Evolutionary conservation across 805 yeast genomes (phyloP).

Genomic region (Metschnikowia cubensis): DNA sequence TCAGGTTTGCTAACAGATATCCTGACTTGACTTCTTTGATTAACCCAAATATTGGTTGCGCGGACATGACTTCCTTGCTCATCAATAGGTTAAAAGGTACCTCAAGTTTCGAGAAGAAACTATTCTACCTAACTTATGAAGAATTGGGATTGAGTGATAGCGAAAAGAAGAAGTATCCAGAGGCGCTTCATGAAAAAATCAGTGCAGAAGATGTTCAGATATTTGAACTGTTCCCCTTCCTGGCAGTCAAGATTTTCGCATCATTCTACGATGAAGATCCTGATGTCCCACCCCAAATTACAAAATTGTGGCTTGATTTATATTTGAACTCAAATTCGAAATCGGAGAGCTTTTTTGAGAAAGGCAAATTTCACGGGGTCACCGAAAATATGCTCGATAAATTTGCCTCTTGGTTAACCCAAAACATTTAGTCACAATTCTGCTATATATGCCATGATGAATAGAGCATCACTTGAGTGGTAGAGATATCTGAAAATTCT

Average conservation of each 20-base stretch:
- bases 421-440: not conserved
- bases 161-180: slow-evolving; percentile 28
- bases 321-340: slow-evolving; percentile 24
- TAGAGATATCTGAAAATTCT: not conserved
- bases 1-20: slow-evolving; percentile 39
- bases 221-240: slow-evolving; percentile 32
- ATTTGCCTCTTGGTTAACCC: slow-evolving; percentile 30
- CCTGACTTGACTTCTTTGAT: slow-evolving; percentile 37
- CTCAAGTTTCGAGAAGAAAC: slow-evolving; percentile 24
- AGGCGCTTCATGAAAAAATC: slow-evolving; percentile 29
- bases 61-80: slow-evolving; percentile 44
- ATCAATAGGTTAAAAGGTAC: slow-evolving; percentile 33
- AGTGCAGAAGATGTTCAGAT: slow-evolving; percentile 27
- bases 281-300: slow-evolving; percentile 33
- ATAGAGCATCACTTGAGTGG: not conserved
- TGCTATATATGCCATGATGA: not conserved
- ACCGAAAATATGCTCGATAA: slow-evolving; percentile 32
- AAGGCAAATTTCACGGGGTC: slow-evolving; percentile 31
- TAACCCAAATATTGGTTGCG: slow-evolving; percentile 50
- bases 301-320: slow-evolving; percentile 30
- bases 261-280: slow-evolving; percentile 34
- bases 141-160: slow-evolving; percentile 31
- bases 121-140: slow-evolving; percentile 30
- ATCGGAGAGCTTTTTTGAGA: slow-evolving; percentile 27
- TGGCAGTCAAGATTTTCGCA: slow-evolving; percentile 32